Percentiles rank a stretch among this genome's conserved stretches.
phyloP scores from a whole-genome alignment of 768 basidiomycete genomes.

The Lenzites betulinus region DNA sequence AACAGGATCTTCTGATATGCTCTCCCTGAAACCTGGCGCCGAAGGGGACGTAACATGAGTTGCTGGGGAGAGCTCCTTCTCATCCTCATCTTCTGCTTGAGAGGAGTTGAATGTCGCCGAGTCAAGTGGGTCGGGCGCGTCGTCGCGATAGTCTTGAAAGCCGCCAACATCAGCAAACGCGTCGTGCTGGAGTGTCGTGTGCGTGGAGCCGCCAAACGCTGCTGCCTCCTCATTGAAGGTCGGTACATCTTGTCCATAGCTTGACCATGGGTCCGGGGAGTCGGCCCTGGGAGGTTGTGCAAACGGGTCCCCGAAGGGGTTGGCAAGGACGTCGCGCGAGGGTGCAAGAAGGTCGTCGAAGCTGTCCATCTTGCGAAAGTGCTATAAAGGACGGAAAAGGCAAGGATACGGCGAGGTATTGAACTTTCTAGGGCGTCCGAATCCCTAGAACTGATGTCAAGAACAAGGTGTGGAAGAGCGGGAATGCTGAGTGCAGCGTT shows the following conservation, averaged over 20 bases:
- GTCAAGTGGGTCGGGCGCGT: slow-evolving; percentile 43
- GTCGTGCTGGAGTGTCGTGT: slow-evolving; percentile 21
- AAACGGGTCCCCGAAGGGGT: slow-evolving; percentile 77
- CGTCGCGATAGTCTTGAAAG: slow-evolving; percentile 14
- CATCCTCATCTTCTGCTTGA: slow-evolving; percentile 26
- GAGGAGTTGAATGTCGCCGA: slow-evolving; percentile 39
- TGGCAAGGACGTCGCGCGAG: slow-evolving; percentile 64
- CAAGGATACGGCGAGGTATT: too few species aligned
- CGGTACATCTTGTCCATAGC: slow-evolving; percentile 45
- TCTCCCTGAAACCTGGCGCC: slow-evolving; percentile 28
- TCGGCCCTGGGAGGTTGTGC: slow-evolving; percentile 52
- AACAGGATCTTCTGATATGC: slow-evolving; percentile 25
- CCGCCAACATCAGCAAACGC: slow-evolving; percentile 21
- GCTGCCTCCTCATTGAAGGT: slow-evolving; percentile 20
- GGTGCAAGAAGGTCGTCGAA: slow-evolving; percentile 73
- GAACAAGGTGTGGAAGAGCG: not conserved
- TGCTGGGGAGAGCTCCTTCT: slow-evolving; percentile 10
- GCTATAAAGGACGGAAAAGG: too few species aligned
- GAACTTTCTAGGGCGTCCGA: not conserved
- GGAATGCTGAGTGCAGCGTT: not conserved
- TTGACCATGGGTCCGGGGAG: slow-evolving; percentile 80
- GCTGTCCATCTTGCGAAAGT: slow-evolving; percentile 53
- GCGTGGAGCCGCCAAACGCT: slow-evolving; percentile 26
- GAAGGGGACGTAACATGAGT: slow-evolving; percentile 2
- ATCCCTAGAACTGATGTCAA: not conserved